These are phyloP conservation scores for Diospyros lotus DNA, from an alignment of 148 eudicot species.

Conservation along the genomic window DNA sequence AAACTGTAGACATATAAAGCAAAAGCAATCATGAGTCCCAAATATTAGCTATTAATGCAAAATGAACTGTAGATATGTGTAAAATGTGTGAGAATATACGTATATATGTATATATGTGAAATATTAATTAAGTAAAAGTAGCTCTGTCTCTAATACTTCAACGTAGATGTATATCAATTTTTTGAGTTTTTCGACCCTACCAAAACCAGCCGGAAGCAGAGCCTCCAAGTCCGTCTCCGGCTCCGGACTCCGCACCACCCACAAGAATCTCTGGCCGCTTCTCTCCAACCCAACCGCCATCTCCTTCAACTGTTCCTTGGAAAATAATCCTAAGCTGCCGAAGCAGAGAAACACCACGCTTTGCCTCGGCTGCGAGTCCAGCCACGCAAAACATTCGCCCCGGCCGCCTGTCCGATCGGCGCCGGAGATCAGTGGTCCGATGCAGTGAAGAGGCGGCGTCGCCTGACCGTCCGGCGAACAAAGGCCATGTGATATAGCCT, in stretches of 20 bases:
- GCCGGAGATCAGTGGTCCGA: constrained; percentile 30
- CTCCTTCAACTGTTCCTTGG: constrained; percentile 37
- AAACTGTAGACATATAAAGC: too few relatives aligned
- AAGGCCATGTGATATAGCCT: constrained; percentile 20
- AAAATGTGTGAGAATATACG: too few relatives aligned
- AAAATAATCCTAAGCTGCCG: constrained; percentile 37
- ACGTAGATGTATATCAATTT: too few relatives aligned
- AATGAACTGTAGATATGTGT: too few relatives aligned
- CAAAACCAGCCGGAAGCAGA: constrained; percentile 41
- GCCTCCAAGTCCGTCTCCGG: constrained; percentile 27
- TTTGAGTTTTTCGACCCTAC: background rate
- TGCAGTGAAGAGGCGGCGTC: constrained; percentile 31
- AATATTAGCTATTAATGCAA: too few relatives aligned
- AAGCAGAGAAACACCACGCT: constrained; percentile 43
- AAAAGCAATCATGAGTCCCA: too few relatives aligned
- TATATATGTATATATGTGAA: too few relatives aligned
- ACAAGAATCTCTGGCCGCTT: constrained; percentile 47
- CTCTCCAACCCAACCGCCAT: constrained; percentile 48
- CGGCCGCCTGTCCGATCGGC: background rate
- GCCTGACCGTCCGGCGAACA: constrained; percentile 18
- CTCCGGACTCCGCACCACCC: constrained; percentile 45
- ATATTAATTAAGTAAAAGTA: too few relatives aligned
- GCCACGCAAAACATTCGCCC: constrained; percentile 36
- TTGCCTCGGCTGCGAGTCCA: constrained; percentile 31
- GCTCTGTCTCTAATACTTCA: too few relatives aligned